Conservation (phyloP, 768 basidiomycete species). For the Pulveroboletus sp. region DNA sequence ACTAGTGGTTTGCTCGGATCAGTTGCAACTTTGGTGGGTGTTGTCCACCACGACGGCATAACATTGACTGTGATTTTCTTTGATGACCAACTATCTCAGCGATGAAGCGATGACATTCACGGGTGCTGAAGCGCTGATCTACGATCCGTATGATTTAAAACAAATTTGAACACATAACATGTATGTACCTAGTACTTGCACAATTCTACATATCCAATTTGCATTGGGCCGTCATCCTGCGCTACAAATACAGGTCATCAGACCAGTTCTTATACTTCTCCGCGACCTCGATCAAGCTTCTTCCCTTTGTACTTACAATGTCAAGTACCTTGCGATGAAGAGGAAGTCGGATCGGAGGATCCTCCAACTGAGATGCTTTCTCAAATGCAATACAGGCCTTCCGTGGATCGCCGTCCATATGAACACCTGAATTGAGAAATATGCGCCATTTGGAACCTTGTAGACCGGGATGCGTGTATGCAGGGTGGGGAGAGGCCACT, state of each 20-base stretch:
- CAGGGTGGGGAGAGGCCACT: constrained; percentile 8
- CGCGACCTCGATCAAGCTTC: constrained; percentile 5
- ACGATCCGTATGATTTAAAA: too few species aligned
- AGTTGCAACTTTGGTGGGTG: too few species aligned
- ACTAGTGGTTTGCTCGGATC: too few species aligned
- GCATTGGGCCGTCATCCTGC: background rate
- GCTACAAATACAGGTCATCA: background rate
- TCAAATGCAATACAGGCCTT: constrained; percentile 23
- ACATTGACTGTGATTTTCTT: too few species aligned
- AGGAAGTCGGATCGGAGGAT: constrained; percentile 22
- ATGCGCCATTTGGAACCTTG: constrained; percentile 6
- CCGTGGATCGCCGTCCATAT: constrained; percentile 13
- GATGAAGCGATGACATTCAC: too few species aligned
- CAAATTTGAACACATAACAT: too few species aligned
- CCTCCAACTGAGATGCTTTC: constrained; percentile 14
- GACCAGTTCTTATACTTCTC: constrained; percentile 23
- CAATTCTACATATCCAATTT: too few species aligned
- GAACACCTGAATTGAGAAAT: background rate
- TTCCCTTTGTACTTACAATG: constrained; percentile 9
- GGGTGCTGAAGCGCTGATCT: too few species aligned
- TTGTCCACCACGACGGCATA: too few species aligned
- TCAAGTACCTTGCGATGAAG: constrained; percentile 10
- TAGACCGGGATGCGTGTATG: constrained; percentile 15
- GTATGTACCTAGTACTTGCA: too few species aligned
- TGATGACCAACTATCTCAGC: too few species aligned